phyloP scores from a whole-genome alignment of 768 basidiomycete genomes.

The Podaxis sp. region DNA sequence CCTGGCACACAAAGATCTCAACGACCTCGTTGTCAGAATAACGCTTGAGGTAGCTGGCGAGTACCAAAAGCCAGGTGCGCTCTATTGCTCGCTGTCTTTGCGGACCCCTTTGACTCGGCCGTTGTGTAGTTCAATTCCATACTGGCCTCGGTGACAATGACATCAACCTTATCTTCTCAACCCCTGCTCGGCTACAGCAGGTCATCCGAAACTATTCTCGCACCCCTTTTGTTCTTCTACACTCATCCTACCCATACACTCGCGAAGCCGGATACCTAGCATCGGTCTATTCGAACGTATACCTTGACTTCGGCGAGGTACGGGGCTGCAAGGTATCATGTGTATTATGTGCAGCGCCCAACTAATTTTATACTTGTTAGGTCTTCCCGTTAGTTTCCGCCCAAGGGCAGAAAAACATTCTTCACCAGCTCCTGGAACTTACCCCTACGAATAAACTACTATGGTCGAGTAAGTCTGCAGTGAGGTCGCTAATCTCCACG shows the following conservation, averaged over 20 bases:
- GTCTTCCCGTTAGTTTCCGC: conserved; percentile 68
- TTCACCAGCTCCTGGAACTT: conserved; percentile 68
- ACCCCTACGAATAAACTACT: conserved; percentile 77
- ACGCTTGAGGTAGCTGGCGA: conserved; percentile 53
- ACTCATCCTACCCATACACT: conserved; percentile 77
- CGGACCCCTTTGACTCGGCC: neutral
- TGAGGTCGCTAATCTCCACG: neutral
- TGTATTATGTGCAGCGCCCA: too few species aligned
- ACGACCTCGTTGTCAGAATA: conserved; percentile 63
- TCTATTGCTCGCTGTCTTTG: neutral
- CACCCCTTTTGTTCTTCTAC: conserved; percentile 66
- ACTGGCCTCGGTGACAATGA: conserved; percentile 81
- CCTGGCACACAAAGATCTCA: conserved; percentile 59
- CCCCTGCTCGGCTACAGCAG: conserved; percentile 67
- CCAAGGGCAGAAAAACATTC: conserved; percentile 57
- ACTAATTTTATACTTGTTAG: conserved; percentile 23
- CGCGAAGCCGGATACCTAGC: conserved; percentile 79
- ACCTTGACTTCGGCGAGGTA: conserved; percentile 76
- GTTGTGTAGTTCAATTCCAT: conserved; percentile 72
- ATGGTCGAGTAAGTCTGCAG: conserved; percentile 67
- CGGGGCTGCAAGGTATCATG: neutral
- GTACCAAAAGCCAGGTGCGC: conserved; percentile 59
- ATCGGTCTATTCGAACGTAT: conserved; percentile 71
- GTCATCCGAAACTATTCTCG: conserved; percentile 63
- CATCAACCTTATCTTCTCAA: conserved; percentile 54